Evolutionary conservation across 805 yeast species (phyloP), one percentile per base, ranked within the genome.

Genomic region (Yarrowia alimentaria): DNA sequence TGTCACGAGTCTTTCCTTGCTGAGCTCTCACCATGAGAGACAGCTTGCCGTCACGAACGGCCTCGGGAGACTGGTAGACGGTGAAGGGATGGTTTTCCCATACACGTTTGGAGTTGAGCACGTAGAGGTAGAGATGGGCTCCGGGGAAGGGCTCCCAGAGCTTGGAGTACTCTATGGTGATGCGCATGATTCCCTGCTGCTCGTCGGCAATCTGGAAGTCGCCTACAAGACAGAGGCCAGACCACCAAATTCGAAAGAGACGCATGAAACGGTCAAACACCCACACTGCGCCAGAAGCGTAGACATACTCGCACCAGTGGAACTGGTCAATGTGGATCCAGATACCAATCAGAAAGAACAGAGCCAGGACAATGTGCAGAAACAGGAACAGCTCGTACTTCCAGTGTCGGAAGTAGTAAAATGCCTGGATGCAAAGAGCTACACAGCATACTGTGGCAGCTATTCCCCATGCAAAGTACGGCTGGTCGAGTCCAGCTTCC

Each of bases 71-170:
- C 18, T 51, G 47, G 19, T 51, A 48, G 9, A 66, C 48, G 1
- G 90, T 81, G 65, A 85, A 83, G 4, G 91, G 91, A 62, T 84
- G 89, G 4, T 83, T 77, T 62, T 83, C 87, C 80, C 82, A 81
- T 62, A 81, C 79, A 25, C 72, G 64, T 29, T 72, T 65, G 3
- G 66, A 60, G 34, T 76, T 67, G 53, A 81, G 55, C 62, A 83
- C 79, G 65, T 81, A 75, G 28, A 85, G 64, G 58, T 70, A 83
- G 1, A 74, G 78, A 61, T 68, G 78, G 12, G 75, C 69, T 21
- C 86, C 84, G 2, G 88, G 82, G 52, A 60, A 65, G 16, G 74
- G 67, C 31, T 67, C 68, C 73, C 81, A 77, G 48, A 59, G 61
- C 4, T 61, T 60, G 14, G 87, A 83, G 51, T 66, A 60, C 19